Percentiles rank a stretch among this genome's conserved stretches.
Conservation (phyloP, 208 protist species). For the Willaertia magna region DNA sequence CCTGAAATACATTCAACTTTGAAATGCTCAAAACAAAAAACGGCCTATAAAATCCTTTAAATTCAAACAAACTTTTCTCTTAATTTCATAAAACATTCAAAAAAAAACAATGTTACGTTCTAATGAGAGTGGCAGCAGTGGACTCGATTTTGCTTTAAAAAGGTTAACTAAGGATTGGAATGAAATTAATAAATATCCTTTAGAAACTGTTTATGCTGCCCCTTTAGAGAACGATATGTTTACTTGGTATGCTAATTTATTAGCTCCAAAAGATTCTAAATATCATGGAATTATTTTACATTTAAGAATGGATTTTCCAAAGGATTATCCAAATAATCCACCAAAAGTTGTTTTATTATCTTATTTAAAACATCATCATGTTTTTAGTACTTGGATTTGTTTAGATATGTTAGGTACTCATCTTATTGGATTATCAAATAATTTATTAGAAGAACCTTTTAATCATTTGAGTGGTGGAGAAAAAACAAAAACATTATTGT, state of each 20-base stretch:
- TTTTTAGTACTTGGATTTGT: not conserved
- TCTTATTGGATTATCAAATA: not conserved
- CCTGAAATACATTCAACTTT: no score
- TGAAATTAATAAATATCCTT: not conserved
- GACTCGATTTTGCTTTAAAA: not conserved
- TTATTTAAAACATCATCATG: not conserved
- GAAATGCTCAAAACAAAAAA: no score
- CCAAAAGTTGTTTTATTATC: not conserved
- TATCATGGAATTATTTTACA: not conserved
- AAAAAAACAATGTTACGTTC: no score
- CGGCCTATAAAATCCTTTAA: no score
- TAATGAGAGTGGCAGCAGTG: no score
- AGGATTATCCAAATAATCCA: not conserved
- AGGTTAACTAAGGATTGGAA: not conserved
- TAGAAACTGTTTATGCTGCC: not conserved
- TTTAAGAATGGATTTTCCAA: not conserved
- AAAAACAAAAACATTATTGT: not conserved
- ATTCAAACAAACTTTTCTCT: no score
- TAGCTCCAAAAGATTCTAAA: not conserved
- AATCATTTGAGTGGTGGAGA: not conserved
- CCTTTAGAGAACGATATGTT: not conserved
- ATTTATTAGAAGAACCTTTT: not conserved
- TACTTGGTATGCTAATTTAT: not conserved
- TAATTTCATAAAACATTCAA: no score
- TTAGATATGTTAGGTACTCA: not conserved